A percentile compares a stretch with the other conserved stretches of the same genome.
These are phyloP conservation scores for Cutaneotrichosporon sp. DNA, from an alignment of 1,284 basidiomycete genomes.

Conservation along the genomic window DNA sequence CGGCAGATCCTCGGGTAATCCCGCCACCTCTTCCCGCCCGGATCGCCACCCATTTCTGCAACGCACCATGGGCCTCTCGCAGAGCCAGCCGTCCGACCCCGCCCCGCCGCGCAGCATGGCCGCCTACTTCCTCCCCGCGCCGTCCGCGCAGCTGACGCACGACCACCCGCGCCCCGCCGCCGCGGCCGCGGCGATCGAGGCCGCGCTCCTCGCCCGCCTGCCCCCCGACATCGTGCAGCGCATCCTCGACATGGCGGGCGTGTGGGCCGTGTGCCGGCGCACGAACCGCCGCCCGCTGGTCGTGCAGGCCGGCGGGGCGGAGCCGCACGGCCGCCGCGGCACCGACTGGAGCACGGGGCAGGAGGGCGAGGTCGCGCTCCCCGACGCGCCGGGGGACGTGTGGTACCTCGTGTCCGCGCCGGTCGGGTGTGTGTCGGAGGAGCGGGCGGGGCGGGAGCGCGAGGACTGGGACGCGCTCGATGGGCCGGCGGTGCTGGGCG, in stretches of 20 bases:
- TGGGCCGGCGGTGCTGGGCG: background rate
- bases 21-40: background rate
- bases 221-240: conserved; percentile 34
- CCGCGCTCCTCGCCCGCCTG: conserved; percentile 21
- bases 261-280: conserved; percentile 31
- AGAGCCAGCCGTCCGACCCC: background rate
- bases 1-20: background rate
- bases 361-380: conserved; percentile 30
- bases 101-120: background rate
- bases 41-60: background rate
- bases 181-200: conserved; percentile 10
- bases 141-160: background rate
- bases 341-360: conserved; percentile 30
- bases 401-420: conserved; percentile 39
- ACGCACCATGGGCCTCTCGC: background rate
- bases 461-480: conserved; percentile 6
- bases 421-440: conserved; percentile 31
- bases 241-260: conserved; percentile 35
- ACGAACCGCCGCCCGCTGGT: conserved; percentile 21
- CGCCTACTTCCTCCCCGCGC: conserved; percentile 3
- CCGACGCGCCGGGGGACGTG: conserved; percentile 28
- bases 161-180: conserved; percentile 1
- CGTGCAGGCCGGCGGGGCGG: conserved; percentile 25
- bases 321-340: conserved; percentile 19
- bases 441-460: background rate